A percentile compares a stretch with the other conserved stretches of the same genome.
These are phyloP conservation scores for Trichosporon coremiiforme DNA, from an alignment of 1,284 basidiomycete species.

Conservation along the genomic window DNA sequence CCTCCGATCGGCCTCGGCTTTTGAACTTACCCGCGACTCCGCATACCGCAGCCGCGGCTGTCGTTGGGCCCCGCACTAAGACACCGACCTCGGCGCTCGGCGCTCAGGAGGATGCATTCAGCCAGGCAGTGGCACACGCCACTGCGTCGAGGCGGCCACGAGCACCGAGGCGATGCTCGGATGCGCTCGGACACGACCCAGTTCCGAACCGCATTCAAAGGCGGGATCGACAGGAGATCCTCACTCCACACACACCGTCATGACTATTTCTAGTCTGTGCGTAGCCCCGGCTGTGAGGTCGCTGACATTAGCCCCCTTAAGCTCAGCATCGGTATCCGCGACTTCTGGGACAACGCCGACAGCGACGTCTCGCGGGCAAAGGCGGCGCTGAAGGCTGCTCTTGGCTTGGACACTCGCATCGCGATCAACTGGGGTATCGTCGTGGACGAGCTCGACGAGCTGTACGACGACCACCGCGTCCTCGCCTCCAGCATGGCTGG, in stretches of 20 bases:
- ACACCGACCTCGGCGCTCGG: slow-evolving; percentile 2
- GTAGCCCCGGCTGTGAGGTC: neutral
- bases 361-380: slow-evolving; percentile 9
- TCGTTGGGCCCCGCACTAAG: slow-evolving; percentile 11
- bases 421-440: slow-evolving; percentile 4
- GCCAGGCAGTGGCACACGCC: slow-evolving; percentile 1
- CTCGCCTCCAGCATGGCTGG: slow-evolving; percentile 9
- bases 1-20: slow-evolving; percentile 1
- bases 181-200: neutral
- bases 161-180: neutral
- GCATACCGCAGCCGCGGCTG: neutral
- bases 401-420: slow-evolving; percentile 3
- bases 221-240: neutral
- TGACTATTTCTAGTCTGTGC: slow-evolving; percentile 9
- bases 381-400: neutral
- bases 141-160: neutral
- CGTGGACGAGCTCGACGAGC: slow-evolving; percentile 10
- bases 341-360: slow-evolving; percentile 15
- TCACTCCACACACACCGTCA: neutral
- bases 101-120: neutral
- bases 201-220: neutral
- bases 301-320: slow-evolving; percentile 1
- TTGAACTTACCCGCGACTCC: neutral
- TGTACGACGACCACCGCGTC: slow-evolving; percentile 9
- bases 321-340: slow-evolving; percentile 10